Evolutionary conservation across 345 rosid genomes (phyloP).

Genomic region (Euphorbia lathyris): DNA sequence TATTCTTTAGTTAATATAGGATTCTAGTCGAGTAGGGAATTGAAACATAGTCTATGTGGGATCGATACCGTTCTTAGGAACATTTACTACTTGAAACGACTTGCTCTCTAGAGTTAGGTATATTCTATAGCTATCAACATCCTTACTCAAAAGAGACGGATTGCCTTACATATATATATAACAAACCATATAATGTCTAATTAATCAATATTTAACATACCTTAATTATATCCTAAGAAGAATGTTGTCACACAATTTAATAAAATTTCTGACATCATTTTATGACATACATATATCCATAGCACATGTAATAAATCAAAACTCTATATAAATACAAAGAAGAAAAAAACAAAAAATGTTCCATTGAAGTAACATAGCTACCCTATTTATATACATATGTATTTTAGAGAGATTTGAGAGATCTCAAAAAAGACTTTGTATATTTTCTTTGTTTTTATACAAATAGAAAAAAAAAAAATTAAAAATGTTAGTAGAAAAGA

Average conservation of each 20-base stretch:
- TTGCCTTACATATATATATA: too few relatives aligned
- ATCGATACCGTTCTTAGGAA: too few relatives aligned
- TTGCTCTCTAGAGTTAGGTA: too few relatives aligned
- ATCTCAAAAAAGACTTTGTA: neutral
- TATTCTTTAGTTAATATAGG: too few relatives aligned
- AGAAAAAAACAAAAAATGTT: neutral
- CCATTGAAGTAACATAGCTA: neutral
- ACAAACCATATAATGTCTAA: too few relatives aligned
- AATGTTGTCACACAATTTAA: neutral
- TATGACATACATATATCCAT: neutral
- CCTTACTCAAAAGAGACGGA: too few relatives aligned
- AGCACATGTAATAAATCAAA: neutral
- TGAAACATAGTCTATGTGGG: too few relatives aligned
- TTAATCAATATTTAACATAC: too few relatives aligned
- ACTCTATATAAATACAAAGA: neutral
- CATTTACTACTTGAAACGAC: too few relatives aligned
- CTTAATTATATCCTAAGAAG: too few relatives aligned
- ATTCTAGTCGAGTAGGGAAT: too few relatives aligned
- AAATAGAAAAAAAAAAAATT: neutral
- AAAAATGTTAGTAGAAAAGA: conserved; percentile 31
- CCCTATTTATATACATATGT: neutral
- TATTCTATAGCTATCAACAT: too few relatives aligned
- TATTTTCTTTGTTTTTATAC: neutral
- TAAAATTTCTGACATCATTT: neutral
- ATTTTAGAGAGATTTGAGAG: conserved; percentile 17